Evolutionary conservation across 129 eudicot genomes (phyloP).

Genomic region (sunflower (Helianthus annuus)): DNA sequence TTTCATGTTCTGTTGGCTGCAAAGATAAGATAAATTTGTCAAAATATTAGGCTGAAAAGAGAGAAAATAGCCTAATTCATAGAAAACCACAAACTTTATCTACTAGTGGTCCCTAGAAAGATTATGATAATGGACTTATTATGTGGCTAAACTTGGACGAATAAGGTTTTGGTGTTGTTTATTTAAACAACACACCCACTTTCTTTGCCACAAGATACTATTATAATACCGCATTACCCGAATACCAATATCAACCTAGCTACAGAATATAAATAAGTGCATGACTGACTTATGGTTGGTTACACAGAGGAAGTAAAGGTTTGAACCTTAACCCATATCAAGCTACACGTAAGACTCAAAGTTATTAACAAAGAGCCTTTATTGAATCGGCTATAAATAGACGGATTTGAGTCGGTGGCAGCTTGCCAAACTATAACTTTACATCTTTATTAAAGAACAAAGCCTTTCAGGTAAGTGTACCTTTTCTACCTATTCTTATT

Average conservation of each 20-base stretch:
- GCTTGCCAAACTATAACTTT: constrained; percentile 1
- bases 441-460: constrained; percentile 12
- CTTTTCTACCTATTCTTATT: not conserved
- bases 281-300: constrained; percentile 2
- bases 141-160: constrained; percentile 33
- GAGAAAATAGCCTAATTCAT: constrained; percentile 6
- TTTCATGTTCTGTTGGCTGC: constrained; percentile 23
- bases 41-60: constrained; percentile 29
- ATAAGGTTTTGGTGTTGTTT: not conserved
- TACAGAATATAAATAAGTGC: not conserved
- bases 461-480: not conserved
- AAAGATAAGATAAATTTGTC: constrained; percentile 22
- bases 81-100: constrained; percentile 14
- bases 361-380: constrained; percentile 1
- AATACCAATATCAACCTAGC: not conserved
- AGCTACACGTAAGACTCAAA: not conserved
- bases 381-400: constrained; percentile 6
- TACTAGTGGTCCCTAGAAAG: constrained; percentile 30
- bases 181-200: constrained; percentile 18
- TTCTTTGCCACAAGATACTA: constrained; percentile 18
- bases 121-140: constrained; percentile 23
- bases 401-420: not conserved
- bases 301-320: not conserved
- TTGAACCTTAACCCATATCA: constrained; percentile 16
- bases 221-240: constrained; percentile 13